Conservation (phyloP, 768 basidiomycete species). For the Phanerodontia chrysosporium region DNA sequence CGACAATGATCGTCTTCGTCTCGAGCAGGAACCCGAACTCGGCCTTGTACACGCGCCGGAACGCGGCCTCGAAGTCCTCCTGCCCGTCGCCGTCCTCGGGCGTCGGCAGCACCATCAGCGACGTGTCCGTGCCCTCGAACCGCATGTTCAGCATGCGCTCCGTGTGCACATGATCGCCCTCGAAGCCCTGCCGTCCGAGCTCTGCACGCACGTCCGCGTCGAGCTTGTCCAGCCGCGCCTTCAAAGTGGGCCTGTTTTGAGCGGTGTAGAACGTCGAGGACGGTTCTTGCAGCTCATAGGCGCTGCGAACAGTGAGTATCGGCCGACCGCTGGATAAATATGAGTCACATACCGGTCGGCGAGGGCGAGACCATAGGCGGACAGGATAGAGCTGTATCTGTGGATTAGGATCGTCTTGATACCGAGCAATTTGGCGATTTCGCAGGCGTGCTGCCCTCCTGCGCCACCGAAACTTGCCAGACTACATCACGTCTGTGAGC, state of each 20-base stretch:
- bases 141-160: constrained; percentile 91
- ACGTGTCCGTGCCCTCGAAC: constrained; percentile 90
- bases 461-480: constrained; percentile 87
- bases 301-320: constrained; percentile 37
- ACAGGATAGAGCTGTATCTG: constrained; percentile 88
- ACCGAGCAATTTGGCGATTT: constrained; percentile 81
- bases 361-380: constrained; percentile 90
- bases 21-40: constrained; percentile 93
- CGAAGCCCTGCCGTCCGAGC: constrained; percentile 79
- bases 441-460: constrained; percentile 90
- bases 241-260: constrained; percentile 50
- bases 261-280: constrained; percentile 73
- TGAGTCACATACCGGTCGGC: constrained; percentile 57
- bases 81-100: constrained; percentile 44
- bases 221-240: constrained; percentile 66
- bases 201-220: constrained; percentile 58
- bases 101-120: constrained; percentile 77
- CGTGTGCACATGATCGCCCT: constrained; percentile 59
- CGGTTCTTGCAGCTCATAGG: constrained; percentile 86
- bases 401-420: constrained; percentile 88
- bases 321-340: background rate
- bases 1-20: constrained; percentile 78
- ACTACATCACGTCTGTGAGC: no score
- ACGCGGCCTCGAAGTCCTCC: constrained; percentile 77
- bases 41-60: constrained; percentile 73